Evolutionary conservation across 768 basidiomycete species (phyloP).

Genomic region (Epithele typhae): DNA sequence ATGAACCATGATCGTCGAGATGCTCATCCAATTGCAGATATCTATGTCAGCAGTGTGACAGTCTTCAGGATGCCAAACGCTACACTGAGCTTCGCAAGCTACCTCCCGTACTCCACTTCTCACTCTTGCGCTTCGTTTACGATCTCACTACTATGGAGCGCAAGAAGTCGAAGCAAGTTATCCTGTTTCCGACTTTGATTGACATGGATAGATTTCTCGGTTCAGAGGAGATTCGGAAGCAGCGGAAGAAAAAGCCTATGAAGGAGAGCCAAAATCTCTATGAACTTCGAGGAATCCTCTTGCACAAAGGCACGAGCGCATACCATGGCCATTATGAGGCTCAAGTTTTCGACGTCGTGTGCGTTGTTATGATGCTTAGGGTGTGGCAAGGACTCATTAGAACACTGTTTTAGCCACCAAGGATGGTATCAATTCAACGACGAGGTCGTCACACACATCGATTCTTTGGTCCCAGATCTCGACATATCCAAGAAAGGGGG

Average conservation of each 20-base stretch:
- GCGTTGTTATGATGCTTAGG: slow-evolving; percentile 24
- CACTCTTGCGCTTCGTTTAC: slow-evolving; percentile 90
- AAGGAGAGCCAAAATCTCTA: slow-evolving; percentile 41
- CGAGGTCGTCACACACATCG: slow-evolving; percentile 69
- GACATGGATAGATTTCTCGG: slow-evolving; percentile 69
- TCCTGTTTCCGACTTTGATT: slow-evolving; percentile 71
- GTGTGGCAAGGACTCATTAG: neutral
- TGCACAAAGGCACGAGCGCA: slow-evolving; percentile 91
- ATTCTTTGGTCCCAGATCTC: slow-evolving; percentile 45
- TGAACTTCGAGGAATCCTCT: slow-evolving; percentile 76
- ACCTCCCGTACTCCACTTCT: slow-evolving; percentile 89
- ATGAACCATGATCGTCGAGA: neutral
- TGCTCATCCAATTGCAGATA: slow-evolving; percentile 53
- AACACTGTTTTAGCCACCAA: slow-evolving; percentile 31
- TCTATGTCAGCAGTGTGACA: slow-evolving; percentile 68
- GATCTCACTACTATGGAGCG: slow-evolving; percentile 74
- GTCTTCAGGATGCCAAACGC: slow-evolving; percentile 74
- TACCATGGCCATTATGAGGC: slow-evolving; percentile 90
- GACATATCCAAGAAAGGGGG: slow-evolving; percentile 26
- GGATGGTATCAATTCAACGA: slow-evolving; percentile 95
- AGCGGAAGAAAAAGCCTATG: slow-evolving; percentile 5
- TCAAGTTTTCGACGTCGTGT: slow-evolving; percentile 74
- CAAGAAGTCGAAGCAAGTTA: slow-evolving; percentile 79
- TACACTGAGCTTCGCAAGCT: slow-evolving; percentile 65
- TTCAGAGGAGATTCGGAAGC: slow-evolving; percentile 13